Conservation (phyloP, 2,329 filamentous ascomycete species). For the Pseudovirgaria hyperparasitica region DNA sequence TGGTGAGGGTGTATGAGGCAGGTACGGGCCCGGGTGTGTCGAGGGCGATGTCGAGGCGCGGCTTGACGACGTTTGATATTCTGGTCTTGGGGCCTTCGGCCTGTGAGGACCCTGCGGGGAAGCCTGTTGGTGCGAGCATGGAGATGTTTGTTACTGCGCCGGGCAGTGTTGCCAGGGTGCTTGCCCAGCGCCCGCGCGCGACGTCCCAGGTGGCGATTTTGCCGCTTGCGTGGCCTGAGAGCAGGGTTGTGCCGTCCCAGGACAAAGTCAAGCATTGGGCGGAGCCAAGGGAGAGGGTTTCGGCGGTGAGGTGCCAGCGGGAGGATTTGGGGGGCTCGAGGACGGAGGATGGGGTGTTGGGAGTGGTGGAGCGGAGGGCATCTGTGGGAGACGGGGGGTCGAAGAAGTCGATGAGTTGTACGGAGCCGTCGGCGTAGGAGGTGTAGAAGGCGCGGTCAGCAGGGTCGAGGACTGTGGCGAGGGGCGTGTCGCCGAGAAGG, state of each 20-base stretch:
- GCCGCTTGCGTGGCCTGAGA: constrained; percentile 72
- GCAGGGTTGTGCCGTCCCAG: constrained; percentile 67
- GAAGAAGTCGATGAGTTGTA: constrained; percentile 71
- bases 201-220: constrained; percentile 74
- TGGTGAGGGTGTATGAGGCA: constrained; percentile 51
- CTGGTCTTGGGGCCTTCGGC: constrained; percentile 32
- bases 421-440: constrained; percentile 64
- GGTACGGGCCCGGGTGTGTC: constrained; percentile 25
- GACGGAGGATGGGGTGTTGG: constrained; percentile 26
- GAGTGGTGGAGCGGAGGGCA: constrained; percentile 36
- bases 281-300: constrained; percentile 51
- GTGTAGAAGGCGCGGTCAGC: constrained; percentile 73
- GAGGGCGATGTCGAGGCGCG: constrained; percentile 50
- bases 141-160: constrained; percentile 70
- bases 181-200: constrained; percentile 53
- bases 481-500: constrained; percentile 60
- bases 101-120: constrained; percentile 20
- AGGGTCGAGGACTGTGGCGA: constrained; percentile 66
- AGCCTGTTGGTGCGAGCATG: constrained; percentile 52
- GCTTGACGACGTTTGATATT: constrained; percentile 59
- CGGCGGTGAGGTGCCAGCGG: constrained; percentile 33
- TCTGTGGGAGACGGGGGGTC: constrained; percentile 31
- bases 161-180: constrained; percentile 58
- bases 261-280: constrained; percentile 58
- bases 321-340: constrained; percentile 27